Conservation (phyloP, 805 yeast species). For the Phaffomyces thermotolerans region DNA sequence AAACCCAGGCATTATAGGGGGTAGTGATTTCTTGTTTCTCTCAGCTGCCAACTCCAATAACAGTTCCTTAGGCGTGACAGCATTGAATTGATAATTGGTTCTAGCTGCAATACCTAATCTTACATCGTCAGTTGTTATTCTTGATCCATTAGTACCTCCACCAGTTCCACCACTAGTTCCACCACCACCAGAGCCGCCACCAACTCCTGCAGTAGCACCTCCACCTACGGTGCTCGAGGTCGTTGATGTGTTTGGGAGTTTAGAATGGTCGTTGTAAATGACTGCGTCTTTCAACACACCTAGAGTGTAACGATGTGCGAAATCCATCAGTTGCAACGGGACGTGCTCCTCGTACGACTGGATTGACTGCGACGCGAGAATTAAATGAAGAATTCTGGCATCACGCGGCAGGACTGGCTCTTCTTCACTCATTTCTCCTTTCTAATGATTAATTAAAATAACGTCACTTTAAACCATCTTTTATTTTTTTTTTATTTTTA, state of each 20-base stretch:
- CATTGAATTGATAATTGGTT: conserved; percentile 93
- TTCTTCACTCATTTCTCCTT: background rate
- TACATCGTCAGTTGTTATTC: conserved; percentile 80
- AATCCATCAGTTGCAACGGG: conserved; percentile 93
- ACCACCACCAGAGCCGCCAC: conserved; percentile 25
- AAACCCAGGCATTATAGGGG: conserved; percentile 85
- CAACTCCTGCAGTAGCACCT: background rate
- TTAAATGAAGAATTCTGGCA: conserved; percentile 80
- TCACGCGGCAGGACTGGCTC: conserved; percentile 58
- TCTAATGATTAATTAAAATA: too few relatives aligned
- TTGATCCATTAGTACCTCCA: conserved; percentile 33
- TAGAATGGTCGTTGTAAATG: conserved; percentile 72
- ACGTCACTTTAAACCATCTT: too few relatives aligned
- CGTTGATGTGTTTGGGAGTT: background rate
- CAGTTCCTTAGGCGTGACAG: conserved; percentile 90
- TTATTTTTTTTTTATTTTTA: too few relatives aligned
- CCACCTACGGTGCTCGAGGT: background rate
- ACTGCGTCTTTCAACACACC: conserved; percentile 86
- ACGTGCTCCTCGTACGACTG: conserved; percentile 92
- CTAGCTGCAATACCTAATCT: conserved; percentile 89
- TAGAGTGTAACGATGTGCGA: conserved; percentile 84
- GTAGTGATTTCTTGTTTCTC: conserved; percentile 81
- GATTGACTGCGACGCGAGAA: conserved; percentile 89
- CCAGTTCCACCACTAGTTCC: conserved; percentile 35
- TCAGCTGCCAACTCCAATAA: conserved; percentile 88